Conservation (phyloP, 371 early-diverging fungal genomes). For the Rhizopus delemar region DNA sequence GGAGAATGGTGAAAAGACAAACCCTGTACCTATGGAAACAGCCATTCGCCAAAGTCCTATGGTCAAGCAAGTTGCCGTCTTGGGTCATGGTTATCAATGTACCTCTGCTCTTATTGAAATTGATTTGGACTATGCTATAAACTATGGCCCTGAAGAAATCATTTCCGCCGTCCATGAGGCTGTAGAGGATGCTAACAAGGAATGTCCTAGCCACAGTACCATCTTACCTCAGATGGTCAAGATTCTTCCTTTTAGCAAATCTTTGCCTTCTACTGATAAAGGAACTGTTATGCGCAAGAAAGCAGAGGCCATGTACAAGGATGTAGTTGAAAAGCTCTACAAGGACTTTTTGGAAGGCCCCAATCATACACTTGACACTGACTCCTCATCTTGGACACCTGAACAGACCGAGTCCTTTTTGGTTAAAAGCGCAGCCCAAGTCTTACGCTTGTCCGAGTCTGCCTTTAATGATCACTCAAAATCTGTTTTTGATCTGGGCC, state of each 20-base stretch:
- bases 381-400: conserved; percentile 9
- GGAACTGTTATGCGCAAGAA: conserved; percentile 30
- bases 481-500: conserved; percentile 26
- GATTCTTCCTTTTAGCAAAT: conserved; percentile 31
- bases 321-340: conserved; percentile 25
- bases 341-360: conserved; percentile 21
- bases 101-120: conserved; percentile 36
- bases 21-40: conserved; percentile 43
- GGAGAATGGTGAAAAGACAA: conserved; percentile 50
- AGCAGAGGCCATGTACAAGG: conserved; percentile 25
- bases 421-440: conserved; percentile 8
- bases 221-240: conserved; percentile 43
- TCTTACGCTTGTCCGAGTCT: conserved; percentile 11
- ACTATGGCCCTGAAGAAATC: conserved; percentile 19
- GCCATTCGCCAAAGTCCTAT: conserved; percentile 21
- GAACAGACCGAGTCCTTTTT: conserved; percentile 15
- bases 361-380: neutral
- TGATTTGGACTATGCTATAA: conserved; percentile 15
- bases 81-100: conserved; percentile 33
- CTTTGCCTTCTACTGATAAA: conserved; percentile 36
- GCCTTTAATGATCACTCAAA: conserved; percentile 2
- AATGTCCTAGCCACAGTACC: conserved; percentile 33
- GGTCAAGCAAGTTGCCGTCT: conserved; percentile 24
- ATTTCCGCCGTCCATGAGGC: conserved; percentile 21
- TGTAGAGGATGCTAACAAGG: conserved; percentile 34